Evolutionary conservation across 176 grass and related monocot species (phyloP), one percentile per base, ranked within the genome.

Genomic region (Oryza meyeriana): DNA sequence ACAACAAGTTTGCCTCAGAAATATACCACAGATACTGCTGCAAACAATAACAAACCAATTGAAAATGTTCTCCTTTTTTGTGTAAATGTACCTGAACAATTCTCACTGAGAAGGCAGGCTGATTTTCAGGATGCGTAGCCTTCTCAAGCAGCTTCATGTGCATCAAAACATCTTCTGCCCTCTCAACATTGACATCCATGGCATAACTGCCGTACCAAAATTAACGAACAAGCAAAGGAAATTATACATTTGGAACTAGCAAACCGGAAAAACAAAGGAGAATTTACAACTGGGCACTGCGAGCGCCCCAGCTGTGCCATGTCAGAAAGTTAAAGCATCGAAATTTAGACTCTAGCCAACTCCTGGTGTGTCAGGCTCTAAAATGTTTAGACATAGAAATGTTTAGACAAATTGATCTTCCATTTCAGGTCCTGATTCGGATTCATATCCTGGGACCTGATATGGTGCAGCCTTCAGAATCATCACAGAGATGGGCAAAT

Each of bases 171-270:
- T 85, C 83, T 57, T 85, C 83, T 14, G 83, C 83, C 63, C 83
- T 85, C 4, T 85, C 83, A 12, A 77, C 83, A 55, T 85, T 85
- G 34, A 85, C 83, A 40, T 85, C 83, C 64, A 85, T 16, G 34
- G 83, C 83, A 24, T 85, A 85, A 50, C 81, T 78, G 75, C 75
- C 0, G 5, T 5, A 10, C 20, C 52, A 57, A 33, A 61, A 6
- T 6, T 10, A 12, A n/a, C n/a, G 14, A 47, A 17, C 14, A 47
- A 47, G 13, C 13, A 47, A 47, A 47, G 3, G 44, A 9, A 2
- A 16, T 52, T 8, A 52, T 52, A 14, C 11, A 44, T 3, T 18
- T 48, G 45, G 14, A 48, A 18, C 45, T 14, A 48, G 14, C 45
- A 48, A 2, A 5, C 4, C 14, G 4, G 14, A 48, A 17, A 14